Evolutionary conservation across 495 filamentous ascomycete species (phyloP).

Genomic region (Cercophora sp.): DNA sequence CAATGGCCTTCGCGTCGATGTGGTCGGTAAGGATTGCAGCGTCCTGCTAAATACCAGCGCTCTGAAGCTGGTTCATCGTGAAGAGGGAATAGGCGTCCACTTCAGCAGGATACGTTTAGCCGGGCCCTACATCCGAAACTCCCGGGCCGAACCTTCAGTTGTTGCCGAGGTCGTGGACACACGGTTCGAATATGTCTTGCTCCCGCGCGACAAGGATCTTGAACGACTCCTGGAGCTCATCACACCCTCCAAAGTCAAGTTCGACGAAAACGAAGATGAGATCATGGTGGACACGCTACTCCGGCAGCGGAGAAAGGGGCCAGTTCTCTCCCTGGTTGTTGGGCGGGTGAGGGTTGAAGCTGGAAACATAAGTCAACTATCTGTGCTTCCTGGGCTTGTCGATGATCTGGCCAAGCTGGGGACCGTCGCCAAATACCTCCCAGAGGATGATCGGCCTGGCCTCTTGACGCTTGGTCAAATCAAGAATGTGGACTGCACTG

Average conservation of each 20-base stretch:
- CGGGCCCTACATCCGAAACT: slow-evolving; percentile 59
- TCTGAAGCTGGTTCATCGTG: slow-evolving; percentile 70
- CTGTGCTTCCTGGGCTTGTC: slow-evolving; percentile 61
- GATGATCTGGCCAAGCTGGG: slow-evolving; percentile 77
- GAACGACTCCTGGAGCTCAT: slow-evolving; percentile 78
- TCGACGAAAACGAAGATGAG: slow-evolving; percentile 81
- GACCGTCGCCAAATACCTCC: slow-evolving; percentile 88
- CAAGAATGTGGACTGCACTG: slow-evolving; percentile 52
- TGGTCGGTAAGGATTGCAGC: slow-evolving; percentile 72
- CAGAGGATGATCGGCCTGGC: slow-evolving; percentile 92
- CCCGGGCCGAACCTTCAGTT: slow-evolving; percentile 48
- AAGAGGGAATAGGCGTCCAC: slow-evolving; percentile 62
- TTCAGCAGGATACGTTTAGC: slow-evolving; percentile 70
- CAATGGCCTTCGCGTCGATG: slow-evolving; percentile 67
- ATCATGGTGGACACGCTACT: slow-evolving; percentile 91
- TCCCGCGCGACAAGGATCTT: slow-evolving; percentile 75
- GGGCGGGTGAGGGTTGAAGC: slow-evolving; percentile 56
- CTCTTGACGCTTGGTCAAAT: slow-evolving; percentile 71
- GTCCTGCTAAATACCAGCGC: slow-evolving; percentile 72
- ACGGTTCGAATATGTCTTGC: slow-evolving; percentile 66
- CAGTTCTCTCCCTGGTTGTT: slow-evolving; percentile 70
- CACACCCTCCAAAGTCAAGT: slow-evolving; percentile 87
- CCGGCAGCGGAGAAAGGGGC: slow-evolving; percentile 83
- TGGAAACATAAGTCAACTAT: slow-evolving; percentile 55
- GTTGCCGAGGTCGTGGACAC: slow-evolving; percentile 54